phyloP scores from a whole-genome alignment of 2,329 filamentous ascomycete species.

The Drechslerella dactyloides region DNA sequence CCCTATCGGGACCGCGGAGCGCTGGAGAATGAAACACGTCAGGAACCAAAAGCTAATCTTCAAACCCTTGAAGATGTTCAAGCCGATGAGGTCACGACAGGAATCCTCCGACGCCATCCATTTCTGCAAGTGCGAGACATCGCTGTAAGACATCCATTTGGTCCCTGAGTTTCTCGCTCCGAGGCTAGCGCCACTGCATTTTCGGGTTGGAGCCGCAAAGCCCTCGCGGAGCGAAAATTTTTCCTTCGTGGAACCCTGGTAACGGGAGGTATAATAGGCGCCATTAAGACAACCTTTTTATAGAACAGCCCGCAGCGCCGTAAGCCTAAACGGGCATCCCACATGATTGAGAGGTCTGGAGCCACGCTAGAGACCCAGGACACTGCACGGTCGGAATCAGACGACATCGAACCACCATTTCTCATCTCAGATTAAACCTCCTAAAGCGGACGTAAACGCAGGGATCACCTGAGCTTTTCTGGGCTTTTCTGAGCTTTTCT shows the following conservation, averaged over 20 bases:
- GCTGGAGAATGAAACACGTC: neutral
- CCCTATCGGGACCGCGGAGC: no score
- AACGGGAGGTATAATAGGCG: constrained; percentile 44
- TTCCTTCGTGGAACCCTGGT: constrained; percentile 34
- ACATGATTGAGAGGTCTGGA: constrained; percentile 2
- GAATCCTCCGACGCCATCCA: neutral
- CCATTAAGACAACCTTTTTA: constrained; percentile 31
- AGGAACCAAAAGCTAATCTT: neutral
- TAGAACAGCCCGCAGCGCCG: constrained; percentile 49
- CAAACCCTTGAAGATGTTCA: no score
- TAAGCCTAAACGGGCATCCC: constrained; percentile 29
- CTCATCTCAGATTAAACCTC: constrained; percentile 32
- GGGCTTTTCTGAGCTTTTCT: constrained; percentile 9
- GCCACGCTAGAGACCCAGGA: neutral
- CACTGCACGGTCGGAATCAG: constrained; percentile 35
- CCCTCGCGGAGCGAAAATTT: constrained; percentile 40
- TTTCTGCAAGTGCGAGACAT: constrained; percentile 23
- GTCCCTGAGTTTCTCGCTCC: constrained; percentile 34
- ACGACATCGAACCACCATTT: constrained; percentile 24
- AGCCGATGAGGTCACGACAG: no score
- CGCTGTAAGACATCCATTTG: constrained; percentile 32
- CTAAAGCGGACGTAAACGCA: constrained; percentile 23
- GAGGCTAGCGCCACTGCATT: constrained; percentile 3
- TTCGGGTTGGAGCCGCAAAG: constrained; percentile 28
- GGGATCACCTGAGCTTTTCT: constrained; percentile 32